Base-by-base conservation (phyloP, 1,284 basidiomycete genomes). In the Marasmius sp. region DNA sequence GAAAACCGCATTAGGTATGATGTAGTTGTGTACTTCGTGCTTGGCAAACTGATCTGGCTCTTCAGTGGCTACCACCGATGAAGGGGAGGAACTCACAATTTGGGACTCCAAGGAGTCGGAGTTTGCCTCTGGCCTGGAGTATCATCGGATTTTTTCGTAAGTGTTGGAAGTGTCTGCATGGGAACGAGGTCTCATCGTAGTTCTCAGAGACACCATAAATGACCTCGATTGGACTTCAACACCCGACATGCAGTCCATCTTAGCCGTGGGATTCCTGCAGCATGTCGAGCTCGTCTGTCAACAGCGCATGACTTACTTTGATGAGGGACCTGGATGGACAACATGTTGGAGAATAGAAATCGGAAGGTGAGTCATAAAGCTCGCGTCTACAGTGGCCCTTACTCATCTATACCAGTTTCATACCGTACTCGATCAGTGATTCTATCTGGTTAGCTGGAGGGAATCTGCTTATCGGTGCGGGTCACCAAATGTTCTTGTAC, bases 101-200 rank as follows among this genome's bases (percentile, higher is more conserved):
- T 97, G 94, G 94, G 94, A 97, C 73, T 96, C 94, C 0, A 91
- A 91, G 63, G 92, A 92, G 71, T 94, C 92, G n/a, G 93, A 96
- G 72, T 98, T 97, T 73, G 88, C 93, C 5, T 92, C 92, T 0
- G 95, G 95, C 1, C 77, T 95, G 54, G 94, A 97, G 74, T 90
- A 88, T 69, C 79, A 81, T 37, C 79, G 81, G 38, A 73, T 83
- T 12, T 88, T 87, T 62, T 81, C 79, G 92, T 92, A 67, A 59
- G 77, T 69, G n/a, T 36, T 48, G 33, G 36, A 38, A 22, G 45
- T 34, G 20, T 62, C 12, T 27, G 6, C 41, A 45, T 47, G 34
- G 60, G 67, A 45, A 36, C 7, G 16, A 4, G 12, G 27, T 47
- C 9, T 49, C 36, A 22, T 52, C 3, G 43, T 7, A 20, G 9